Percentiles rank a stretch among this genome's conserved stretches.
Evolutionary conservation across 176 grass and related monocot genomes (phyloP).

Genomic region (Poa pratensis): DNA sequence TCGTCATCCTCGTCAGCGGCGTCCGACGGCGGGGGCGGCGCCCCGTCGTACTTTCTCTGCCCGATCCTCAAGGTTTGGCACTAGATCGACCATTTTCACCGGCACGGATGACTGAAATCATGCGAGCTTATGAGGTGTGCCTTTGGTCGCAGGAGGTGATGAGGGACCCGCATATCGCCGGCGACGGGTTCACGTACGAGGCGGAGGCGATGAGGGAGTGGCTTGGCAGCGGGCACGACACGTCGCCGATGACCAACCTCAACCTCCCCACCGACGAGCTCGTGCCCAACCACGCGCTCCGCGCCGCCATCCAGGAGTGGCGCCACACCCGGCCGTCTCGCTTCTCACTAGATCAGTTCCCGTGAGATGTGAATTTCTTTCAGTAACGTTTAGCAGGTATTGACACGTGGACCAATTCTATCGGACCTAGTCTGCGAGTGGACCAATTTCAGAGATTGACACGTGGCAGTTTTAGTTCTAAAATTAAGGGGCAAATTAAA

Average conservation of each 20-base stretch:
- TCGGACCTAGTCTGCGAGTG: no score
- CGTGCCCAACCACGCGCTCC: constrained; percentile 78
- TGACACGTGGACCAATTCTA: no score
- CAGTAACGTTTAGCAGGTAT: no score
- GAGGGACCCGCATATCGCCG: constrained; percentile 81
- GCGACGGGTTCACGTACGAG: constrained; percentile 92
- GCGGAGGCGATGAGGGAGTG: constrained; percentile 71
- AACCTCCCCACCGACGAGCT: constrained; percentile 57
- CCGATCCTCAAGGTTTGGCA: no score
- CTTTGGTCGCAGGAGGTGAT: constrained; percentile 90
- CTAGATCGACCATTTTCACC: no score
- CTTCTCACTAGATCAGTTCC: neutral
- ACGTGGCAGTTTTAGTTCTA: no score
- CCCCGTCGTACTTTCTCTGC: no score
- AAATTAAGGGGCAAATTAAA: no score
- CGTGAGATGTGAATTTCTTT: neutral
- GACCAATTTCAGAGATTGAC: no score
- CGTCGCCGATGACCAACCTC: constrained; percentile 95
- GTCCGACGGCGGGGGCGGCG: no score
- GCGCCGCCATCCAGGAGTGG: constrained; percentile 70
- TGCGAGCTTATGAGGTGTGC: no score
- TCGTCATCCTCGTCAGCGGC: constrained; percentile 3
- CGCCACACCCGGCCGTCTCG: constrained; percentile 14
- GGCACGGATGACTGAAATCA: no score
- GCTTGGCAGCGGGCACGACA: constrained; percentile 55